Percentiles rank a stretch among this genome's conserved stretches.
Conservation (phyloP, 495 filamentous ascomycete species). For the Hypoxylon lienhwacheense region DNA sequence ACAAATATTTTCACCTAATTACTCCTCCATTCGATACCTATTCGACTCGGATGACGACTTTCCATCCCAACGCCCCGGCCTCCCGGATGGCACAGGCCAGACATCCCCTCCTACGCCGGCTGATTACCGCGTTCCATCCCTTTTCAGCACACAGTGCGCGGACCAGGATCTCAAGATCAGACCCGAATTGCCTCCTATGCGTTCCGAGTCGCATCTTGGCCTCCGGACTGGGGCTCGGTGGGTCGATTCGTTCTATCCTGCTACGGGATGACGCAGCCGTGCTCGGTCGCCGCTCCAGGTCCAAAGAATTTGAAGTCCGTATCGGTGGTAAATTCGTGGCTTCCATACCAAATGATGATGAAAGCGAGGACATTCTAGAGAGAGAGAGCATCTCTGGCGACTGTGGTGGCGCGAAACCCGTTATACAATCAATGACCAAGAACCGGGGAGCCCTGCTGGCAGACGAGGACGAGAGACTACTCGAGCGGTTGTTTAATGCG, state of each 20-base stretch:
- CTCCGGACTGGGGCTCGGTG: slow-evolving; percentile 38
- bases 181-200: slow-evolving; percentile 54
- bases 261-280: slow-evolving; percentile 35
- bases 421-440: slow-evolving; percentile 59
- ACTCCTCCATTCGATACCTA: slow-evolving; percentile 28
- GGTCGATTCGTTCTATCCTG: slow-evolving; percentile 37
- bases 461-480: slow-evolving; percentile 33
- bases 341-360: slow-evolving; percentile 37
- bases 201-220: slow-evolving; percentile 54
- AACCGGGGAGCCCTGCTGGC: slow-evolving; percentile 45
- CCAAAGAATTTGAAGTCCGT: slow-evolving; percentile 20
- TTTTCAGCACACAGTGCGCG: slow-evolving; percentile 70
- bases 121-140: slow-evolving; percentile 69
- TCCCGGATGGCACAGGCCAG: slow-evolving; percentile 70
- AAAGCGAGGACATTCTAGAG: slow-evolving; percentile 39
- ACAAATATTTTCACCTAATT: not conserved
- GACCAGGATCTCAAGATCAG: slow-evolving; percentile 64
- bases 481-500: slow-evolving; percentile 31
- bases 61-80: slow-evolving; percentile 66
- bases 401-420: slow-evolving; percentile 47
- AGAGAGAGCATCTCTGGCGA: slow-evolving; percentile 37
- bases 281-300: slow-evolving; percentile 33
- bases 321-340: slow-evolving; percentile 20
- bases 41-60: slow-evolving; percentile 64
- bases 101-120: slow-evolving; percentile 63